phyloP scores from a whole-genome alignment of 1,139 yeast species.

The Scheffersomyces cryptocercus region DNA sequence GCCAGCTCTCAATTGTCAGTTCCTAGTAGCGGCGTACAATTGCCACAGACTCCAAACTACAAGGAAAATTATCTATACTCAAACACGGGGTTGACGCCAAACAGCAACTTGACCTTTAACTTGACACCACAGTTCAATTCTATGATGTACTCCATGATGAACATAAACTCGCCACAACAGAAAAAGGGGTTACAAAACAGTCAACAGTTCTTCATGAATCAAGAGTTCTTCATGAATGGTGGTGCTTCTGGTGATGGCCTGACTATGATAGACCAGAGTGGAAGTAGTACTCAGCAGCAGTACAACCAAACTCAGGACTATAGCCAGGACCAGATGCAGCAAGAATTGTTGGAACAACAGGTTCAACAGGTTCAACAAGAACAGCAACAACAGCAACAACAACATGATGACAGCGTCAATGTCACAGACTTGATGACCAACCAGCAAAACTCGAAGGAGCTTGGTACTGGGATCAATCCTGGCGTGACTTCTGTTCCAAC shows the following conservation, averaged over 20 bases:
- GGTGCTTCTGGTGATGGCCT: conserved; percentile 1
- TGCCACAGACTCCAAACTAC: conserved; percentile 40
- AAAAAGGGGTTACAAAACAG: conserved; percentile 16
- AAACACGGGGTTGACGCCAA: conserved; percentile 38
- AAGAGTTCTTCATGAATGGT: conserved; percentile 28
- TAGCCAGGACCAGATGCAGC: not conserved
- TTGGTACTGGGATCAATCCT: not conserved
- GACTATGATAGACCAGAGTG: not conserved
- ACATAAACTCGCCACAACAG: conserved; percentile 35
- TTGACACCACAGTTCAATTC: conserved; percentile 48
- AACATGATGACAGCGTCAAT: conserved; percentile 15
- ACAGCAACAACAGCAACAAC: not conserved
- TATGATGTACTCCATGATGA: conserved; percentile 44
- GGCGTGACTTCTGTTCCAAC: not conserved
- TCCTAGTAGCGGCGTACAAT: conserved; percentile 6
- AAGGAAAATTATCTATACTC: conserved; percentile 33
- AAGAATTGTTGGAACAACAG: not conserved
- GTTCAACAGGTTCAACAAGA: not conserved
- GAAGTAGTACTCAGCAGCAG: not conserved
- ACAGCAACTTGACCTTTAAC: conserved; percentile 26
- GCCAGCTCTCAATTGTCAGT: conserved; percentile 4
- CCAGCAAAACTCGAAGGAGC: not conserved
- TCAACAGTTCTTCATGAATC: conserved; percentile 27
- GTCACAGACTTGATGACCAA: conserved; percentile 20
- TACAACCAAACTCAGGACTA: not conserved